Percentiles rank a stretch among this genome's conserved stretches.
Evolutionary conservation across 768 basidiomycete species (phyloP).

Genomic region (Calocera cornea): DNA sequence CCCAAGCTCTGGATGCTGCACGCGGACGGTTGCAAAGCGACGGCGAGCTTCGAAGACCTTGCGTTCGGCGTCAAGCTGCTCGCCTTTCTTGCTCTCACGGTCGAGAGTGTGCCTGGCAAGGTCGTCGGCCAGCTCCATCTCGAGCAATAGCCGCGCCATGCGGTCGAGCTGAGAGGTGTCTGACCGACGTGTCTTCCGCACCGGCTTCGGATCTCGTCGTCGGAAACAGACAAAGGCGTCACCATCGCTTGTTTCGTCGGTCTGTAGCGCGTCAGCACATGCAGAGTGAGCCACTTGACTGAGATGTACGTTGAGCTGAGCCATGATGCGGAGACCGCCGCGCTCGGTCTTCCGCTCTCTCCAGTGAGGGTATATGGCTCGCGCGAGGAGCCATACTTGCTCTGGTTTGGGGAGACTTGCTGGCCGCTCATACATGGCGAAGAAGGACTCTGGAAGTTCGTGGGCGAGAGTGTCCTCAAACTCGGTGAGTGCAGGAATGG

Average conservation of each 20-base stretch:
- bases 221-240: conserved; percentile 98
- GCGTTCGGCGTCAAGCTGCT: conserved; percentile 41
- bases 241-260: conserved; percentile 73
- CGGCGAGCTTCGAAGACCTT: conserved; percentile 69
- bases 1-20: conserved; percentile 35
- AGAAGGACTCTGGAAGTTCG: conserved; percentile 44
- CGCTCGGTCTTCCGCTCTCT: conserved; percentile 67
- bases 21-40: conserved; percentile 30
- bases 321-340: conserved; percentile 74
- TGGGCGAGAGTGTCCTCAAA: conserved; percentile 43
- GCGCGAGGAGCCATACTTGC: conserved; percentile 53
- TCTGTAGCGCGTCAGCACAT: conserved; percentile 30
- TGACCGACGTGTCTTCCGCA: conserved; percentile 85
- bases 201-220: conserved; percentile 81
- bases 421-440: conserved; percentile 57
- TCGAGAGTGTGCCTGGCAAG: conserved; percentile 53
- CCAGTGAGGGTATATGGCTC: conserved; percentile 78
- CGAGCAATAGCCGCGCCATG: conserved; percentile 62
- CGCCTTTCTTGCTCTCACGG: conserved; percentile 68
- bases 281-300: not conserved
- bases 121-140: conserved; percentile 58
- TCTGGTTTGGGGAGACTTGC: conserved; percentile 51
- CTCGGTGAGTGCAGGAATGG: conserved; percentile 43
- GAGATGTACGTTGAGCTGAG: conserved; percentile 63
- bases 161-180: conserved; percentile 85